Evolutionary conservation across 371 early-diverging fungal species (phyloP).

Genomic region (Zopfochytrium polystomum): DNA sequence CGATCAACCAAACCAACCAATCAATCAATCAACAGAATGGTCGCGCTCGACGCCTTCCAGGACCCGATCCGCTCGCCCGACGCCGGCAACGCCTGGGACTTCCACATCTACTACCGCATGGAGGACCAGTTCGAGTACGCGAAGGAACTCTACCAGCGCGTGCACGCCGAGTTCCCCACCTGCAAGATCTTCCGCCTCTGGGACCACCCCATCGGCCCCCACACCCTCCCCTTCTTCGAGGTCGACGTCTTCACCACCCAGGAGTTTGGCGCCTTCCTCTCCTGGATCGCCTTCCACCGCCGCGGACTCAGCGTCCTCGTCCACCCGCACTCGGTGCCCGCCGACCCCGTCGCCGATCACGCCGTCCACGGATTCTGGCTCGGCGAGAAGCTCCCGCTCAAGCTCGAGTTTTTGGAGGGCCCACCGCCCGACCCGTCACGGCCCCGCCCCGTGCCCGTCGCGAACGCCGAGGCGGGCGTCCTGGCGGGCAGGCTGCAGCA

Average conservation of each 20-base stretch:
- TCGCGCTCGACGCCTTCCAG: conserved; percentile 4
- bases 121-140: conserved; percentile 11
- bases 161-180: conserved; percentile 10
- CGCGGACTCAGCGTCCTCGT: conserved; percentile 13
- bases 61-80: neutral
- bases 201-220: conserved; percentile 19
- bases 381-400: conserved; percentile 20
- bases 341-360: conserved; percentile 14
- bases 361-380: conserved; percentile 18
- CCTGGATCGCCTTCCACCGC: conserved; percentile 19
- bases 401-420: conserved; percentile 3
- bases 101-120: conserved; percentile 14
- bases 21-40: conserved; percentile 1
- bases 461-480: too few species aligned
- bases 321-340: conserved; percentile 20
- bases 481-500: too few species aligned
- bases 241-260: conserved; percentile 8
- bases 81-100: conserved; percentile 11
- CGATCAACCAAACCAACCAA: too few species aligned
- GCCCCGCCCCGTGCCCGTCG: too few species aligned
- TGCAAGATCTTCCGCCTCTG: conserved; percentile 3
- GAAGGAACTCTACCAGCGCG: neutral
- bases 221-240: conserved; percentile 19
- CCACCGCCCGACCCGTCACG: too few species aligned
- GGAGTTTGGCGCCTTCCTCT: conserved; percentile 20